Base-by-base conservation (phyloP, 768 basidiomycete species). In the Russula vinacea region DNA sequence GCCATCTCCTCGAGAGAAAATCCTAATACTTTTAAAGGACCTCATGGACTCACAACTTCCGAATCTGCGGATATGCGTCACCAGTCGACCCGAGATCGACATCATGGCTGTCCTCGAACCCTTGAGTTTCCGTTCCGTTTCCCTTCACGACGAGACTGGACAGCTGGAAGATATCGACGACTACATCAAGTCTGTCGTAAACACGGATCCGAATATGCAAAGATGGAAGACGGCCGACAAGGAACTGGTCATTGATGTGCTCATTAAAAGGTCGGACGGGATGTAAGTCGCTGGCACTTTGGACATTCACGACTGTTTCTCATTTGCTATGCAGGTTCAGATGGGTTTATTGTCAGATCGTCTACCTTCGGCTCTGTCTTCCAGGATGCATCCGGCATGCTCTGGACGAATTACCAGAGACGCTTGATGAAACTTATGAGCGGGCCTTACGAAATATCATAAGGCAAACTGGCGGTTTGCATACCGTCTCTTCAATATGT, bases 401-500 rank as follows among this genome's bases (percentile, higher is more conserved):
- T 3, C 47, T 49, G 22, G 33, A 35, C 5, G 45, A 58, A 16
- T 24, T 58, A 26, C 57, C 57, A 1, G 45, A 49, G 9, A 58
- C 57, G 4, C 45, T 58, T 24, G 57, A 58, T 5, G 45, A 37
- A 22, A 58, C 57, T 24, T 58, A 58, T 37, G 24, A 17, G 5
- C 57, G 45, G 1, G 11, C 22, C 1, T 49, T 58, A 16, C 33
- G 29, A 37, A 33, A 58, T 8, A 49, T 58, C 16, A 49, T 5
- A 19, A 58, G 11, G 16, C 22, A 5, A 26, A 58, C 45, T 49
- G 45, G 57, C 35, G 37, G 11, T 5, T 47, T 22, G 56, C 56
- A 1, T 26, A 58, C 44, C 45, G 45, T 22, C 45, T 58, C n/a
- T 58, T 24, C 56, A 57, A 14, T 57, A 19, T n/a, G n/a, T 57